Conservation (phyloP, 768 basidiomycete genomes). For the Suillus discolor region DNA sequence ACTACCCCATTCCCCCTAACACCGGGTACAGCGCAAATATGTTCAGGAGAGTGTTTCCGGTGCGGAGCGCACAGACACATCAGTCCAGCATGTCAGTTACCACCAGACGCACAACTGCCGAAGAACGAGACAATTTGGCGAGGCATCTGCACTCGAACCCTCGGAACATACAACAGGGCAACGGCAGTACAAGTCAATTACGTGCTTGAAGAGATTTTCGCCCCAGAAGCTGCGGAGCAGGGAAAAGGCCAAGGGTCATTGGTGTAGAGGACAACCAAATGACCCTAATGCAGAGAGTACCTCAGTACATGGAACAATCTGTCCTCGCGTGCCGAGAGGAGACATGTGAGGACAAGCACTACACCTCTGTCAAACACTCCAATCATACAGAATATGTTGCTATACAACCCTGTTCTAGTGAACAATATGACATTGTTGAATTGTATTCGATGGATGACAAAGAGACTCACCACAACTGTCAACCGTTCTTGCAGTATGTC, state of each 20-base stretch:
- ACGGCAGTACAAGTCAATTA: background rate
- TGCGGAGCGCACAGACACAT: background rate
- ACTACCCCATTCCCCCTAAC: background rate
- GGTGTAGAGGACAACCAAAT: background rate
- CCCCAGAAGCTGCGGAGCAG: background rate
- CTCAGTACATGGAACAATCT: too few species aligned
- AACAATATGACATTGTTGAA: too few species aligned
- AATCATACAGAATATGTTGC: too few species aligned
- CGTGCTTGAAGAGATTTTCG: background rate
- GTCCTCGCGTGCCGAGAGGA: too few species aligned
- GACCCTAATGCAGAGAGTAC: background rate
- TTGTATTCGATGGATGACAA: too few species aligned
- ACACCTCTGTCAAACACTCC: too few species aligned
- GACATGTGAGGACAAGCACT: too few species aligned
- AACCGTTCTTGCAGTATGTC: too few species aligned
- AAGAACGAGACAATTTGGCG: background rate
- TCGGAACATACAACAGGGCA: background rate
- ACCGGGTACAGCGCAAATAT: background rate
- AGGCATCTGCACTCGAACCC: background rate
- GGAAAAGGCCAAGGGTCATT: slow-evolving; percentile 1
- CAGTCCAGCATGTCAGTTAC: background rate
- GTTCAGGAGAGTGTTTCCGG: background rate
- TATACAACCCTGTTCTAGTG: too few species aligned
- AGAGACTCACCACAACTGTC: too few species aligned
- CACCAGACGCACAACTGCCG: background rate